Evolutionary conservation across 1,284 basidiomycete genomes (phyloP), one percentile per base, ranked within the genome.

Genomic region (Hypsizygus ulmarius): DNA sequence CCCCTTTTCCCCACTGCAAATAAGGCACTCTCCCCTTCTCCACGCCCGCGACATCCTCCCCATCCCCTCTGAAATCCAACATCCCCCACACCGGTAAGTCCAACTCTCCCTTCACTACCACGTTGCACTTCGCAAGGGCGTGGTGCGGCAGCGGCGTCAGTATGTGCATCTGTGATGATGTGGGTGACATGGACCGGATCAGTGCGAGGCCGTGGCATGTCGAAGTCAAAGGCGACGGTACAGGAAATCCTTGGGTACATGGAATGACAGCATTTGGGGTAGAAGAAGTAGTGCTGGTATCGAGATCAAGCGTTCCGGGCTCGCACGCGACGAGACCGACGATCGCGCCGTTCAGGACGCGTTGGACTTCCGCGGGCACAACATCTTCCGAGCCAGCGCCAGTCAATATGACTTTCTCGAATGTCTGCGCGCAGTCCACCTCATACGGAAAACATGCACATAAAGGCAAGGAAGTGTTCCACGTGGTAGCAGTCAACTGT

Each of bases 21-120:
- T 83, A 97, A 14, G 94, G 93, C 35, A 92, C 83, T 28, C 77
- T 75, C 3, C 69, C 75, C 57, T 70, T 77, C 45, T 81, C 78
- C 19, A 78, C 70, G 0, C 82, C 84, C 0, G 77, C 78, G 2
- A 84, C 70, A 11, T 63, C 63, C 18, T 59, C 57, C 14, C 57
- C 52, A n/a, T 63, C 55, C 44, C 61, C 73, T 14, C 75, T 68
- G 65, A 82, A 87, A 66, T 97, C 92, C 40, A 97, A 69, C 82
- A 93, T 84, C 0, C 87, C 93, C 79, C 86, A 90, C 0, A 93
- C 70, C 0, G 94, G 94, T 0, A 97, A 69, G 61, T 96, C 92
- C 55, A 97, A 71, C 58, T 90, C 89, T 3, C 94, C 94, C 62
- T 90, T 91, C 30, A 94, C 81, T 1, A 96, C 63, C 11, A 80